phyloP scores from a whole-genome alignment of 2,329 filamentous ascomycete species.

The Penicillium janthinellum region DNA sequence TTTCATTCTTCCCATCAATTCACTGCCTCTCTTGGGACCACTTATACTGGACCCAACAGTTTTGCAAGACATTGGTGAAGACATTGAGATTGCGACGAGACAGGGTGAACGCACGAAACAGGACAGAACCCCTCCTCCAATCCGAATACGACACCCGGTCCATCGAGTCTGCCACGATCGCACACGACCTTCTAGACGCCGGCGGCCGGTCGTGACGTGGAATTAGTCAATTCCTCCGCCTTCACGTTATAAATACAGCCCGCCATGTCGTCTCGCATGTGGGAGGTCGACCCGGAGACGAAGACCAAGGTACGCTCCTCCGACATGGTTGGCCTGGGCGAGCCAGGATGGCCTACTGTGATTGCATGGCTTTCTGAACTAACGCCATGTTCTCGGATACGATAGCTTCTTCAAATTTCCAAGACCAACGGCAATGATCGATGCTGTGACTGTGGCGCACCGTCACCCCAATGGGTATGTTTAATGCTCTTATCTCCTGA shows the following conservation, averaged over 20 bases:
- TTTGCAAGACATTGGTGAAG: conserved; percentile 7
- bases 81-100: background rate
- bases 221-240: conserved; percentile 10
- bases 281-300: conserved; percentile 98
- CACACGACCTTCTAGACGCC: background rate
- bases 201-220: background rate
- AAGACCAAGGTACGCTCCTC: conserved; percentile 73
- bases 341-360: background rate
- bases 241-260: conserved; percentile 11
- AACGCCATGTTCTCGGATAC: conserved; percentile 9
- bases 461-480: conserved; percentile 93
- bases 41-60: background rate
- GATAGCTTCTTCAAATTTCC: conserved; percentile 83
- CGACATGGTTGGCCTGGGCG: background rate
- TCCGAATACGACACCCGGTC: conserved; percentile 9
- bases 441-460: conserved; percentile 94
- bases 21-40: background rate
- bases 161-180: conserved; percentile 1
- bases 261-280: conserved; percentile 72
- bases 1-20: conserved; percentile 5
- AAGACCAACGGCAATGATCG: conserved; percentile 84
- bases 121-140: conserved; percentile 3
- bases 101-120: conserved; percentile 14
- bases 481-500: conserved; percentile 11
- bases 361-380: conserved; percentile 2